Evolutionary conservation across 2,329 filamentous ascomycete species (phyloP).

Genomic region (Knufia petricola): DNA sequence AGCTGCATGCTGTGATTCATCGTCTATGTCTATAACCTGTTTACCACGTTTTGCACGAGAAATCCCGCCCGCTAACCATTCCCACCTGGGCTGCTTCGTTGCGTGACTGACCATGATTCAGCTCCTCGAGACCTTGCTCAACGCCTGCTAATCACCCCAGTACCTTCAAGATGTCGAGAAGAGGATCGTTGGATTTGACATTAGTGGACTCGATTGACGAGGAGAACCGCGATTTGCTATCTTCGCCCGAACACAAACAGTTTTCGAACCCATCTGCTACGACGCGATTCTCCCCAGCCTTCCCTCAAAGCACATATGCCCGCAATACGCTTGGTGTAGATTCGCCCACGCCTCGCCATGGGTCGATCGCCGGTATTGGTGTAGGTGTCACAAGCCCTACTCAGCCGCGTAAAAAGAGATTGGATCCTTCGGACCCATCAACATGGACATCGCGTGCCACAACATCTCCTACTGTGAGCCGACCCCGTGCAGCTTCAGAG

Average conservation of each 20-base stretch:
- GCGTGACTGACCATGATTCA: not conserved
- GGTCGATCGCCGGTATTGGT: constrained; percentile 32
- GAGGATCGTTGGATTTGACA: not conserved
- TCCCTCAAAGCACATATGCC: constrained; percentile 28
- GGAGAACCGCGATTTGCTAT: not conserved
- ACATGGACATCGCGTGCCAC: constrained; percentile 27
- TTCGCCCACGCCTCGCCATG: constrained; percentile 30
- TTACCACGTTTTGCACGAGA: not conserved
- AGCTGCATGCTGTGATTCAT: too few species aligned
- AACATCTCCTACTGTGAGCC: constrained; percentile 19
- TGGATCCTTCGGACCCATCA: constrained; percentile 29
- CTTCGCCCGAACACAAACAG: not conserved
- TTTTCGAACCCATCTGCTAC: not conserved
- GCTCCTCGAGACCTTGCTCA: not conserved
- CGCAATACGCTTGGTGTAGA: constrained; percentile 58
- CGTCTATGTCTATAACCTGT: not conserved
- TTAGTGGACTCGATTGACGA: not conserved
- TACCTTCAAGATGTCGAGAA: not conserved
- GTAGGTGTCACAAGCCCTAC: constrained; percentile 28
- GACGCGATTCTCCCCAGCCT: not conserved
- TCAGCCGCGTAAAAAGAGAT: constrained; percentile 25
- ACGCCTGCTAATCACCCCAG: not conserved
- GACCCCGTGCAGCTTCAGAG: constrained; percentile 28
- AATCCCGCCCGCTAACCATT: too few species aligned
- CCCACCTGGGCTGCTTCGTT: not conserved